Base-by-base conservation (phyloP, 352 stramenopile genomes). In the Globisporangium irregulare region DNA sequence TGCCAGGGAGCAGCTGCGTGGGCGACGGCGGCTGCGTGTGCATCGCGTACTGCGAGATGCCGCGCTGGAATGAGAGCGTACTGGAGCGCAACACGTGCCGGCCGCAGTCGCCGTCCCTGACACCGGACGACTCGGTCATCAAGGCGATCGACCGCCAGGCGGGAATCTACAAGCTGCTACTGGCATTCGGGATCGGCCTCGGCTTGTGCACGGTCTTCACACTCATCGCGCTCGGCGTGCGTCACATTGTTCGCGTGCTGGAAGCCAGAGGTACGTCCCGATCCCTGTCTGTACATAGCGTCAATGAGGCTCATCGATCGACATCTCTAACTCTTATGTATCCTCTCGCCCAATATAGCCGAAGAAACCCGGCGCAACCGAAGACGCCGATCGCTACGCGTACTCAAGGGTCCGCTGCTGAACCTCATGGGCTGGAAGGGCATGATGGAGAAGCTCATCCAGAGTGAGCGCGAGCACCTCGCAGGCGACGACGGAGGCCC, bases 361-460 rank as follows among this genome's bases (percentile, higher is more conserved):
- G 60, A 57, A 29, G 22, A 41, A 29, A 29, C 60, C 18, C 65
- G 41, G 9, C 66, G 29, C 10, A 53, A 59, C 14, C 74, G 70
- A 2, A 54, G 59, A 29, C 64, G 56, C 3, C 64, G 58, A 22
- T 69, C 60, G 0, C 64, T 53, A 22, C 75, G 79, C 3, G 77
- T 70, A 4, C 73, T 69, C 1, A 67, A 58, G 1, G 78, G 78
- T 8, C 80, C 75, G n/a, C 75, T 69, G n/a, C 75, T 89, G 22
- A 64, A 69, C 15, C 73, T 89, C 48, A 70, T 68, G 0, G 80
- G 80, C 59, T 89, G 80, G 80, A 82, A 73, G 34, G 78, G 76
- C 27, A 75, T 87, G 61, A 72, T 75, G 4, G 77, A 85, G 66
- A 80, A 82, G 41, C 78, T 87, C 27, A 86, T 89, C 32, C 67